These are phyloP conservation scores for Macrolepiota fuliginosa DNA, from an alignment of 768 basidiomycete species.

Conservation along the genomic window DNA sequence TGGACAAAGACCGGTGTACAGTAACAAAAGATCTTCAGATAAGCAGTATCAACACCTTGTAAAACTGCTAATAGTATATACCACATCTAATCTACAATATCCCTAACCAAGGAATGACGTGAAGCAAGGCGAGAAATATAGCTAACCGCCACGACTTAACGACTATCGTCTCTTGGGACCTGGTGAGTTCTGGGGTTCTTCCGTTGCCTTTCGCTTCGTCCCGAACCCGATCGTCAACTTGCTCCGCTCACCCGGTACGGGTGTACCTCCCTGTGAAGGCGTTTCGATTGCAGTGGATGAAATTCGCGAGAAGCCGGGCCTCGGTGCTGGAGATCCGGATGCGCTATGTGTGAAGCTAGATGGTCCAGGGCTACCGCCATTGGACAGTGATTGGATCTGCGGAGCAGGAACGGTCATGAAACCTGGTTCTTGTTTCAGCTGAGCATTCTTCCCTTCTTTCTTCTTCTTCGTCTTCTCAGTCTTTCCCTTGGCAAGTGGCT, in stretches of 20 bases:
- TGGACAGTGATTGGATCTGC: conserved; percentile 33
- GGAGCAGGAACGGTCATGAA: conserved; percentile 76
- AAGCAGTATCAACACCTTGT: conserved; percentile 67
- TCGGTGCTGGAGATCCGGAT: conserved; percentile 65
- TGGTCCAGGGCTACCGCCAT: conserved; percentile 48
- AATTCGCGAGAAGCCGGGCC: conserved; percentile 77
- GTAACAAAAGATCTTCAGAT: conserved; percentile 76
- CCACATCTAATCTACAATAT: conserved; percentile 2
- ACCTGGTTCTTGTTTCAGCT: conserved; percentile 48
- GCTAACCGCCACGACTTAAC: not conserved
- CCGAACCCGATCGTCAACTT: conserved; percentile 80
- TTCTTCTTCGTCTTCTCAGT: conserved; percentile 82
- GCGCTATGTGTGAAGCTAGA: conserved; percentile 25
- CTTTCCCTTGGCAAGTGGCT: conserved; percentile 80
- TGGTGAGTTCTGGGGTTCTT: conserved; percentile 66
- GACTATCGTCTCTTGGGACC: conserved; percentile 55
- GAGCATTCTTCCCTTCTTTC: conserved; percentile 61
- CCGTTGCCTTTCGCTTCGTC: conserved; percentile 75
- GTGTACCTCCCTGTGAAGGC: conserved; percentile 51
- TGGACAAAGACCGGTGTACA: conserved; percentile 72
- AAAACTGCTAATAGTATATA: conserved; percentile 18
- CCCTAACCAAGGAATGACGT: not conserved
- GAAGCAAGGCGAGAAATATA: conserved; percentile 1
- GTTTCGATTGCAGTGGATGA: conserved; percentile 52
- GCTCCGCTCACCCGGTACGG: conserved; percentile 61